Conservation (phyloP, 2,329 filamentous ascomycete species). For the Penicillium janthinellum region DNA sequence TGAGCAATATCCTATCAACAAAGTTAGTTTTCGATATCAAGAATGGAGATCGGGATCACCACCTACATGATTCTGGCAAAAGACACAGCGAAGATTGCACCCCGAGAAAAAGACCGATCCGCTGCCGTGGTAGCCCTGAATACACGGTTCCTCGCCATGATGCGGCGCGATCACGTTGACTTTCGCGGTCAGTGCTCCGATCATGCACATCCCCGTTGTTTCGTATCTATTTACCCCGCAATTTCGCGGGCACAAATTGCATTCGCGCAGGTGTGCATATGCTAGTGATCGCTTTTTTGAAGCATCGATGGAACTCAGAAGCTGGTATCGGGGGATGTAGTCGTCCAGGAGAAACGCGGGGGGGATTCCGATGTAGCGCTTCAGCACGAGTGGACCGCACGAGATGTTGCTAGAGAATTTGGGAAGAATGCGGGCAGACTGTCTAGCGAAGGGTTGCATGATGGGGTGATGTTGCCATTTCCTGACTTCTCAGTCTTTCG, state of each 20-base stretch:
- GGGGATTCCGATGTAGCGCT: conserved; percentile 53
- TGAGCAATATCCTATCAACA: conserved; percentile 68
- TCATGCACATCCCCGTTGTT: conserved; percentile 74
- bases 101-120: conserved; percentile 82
- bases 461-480: conserved; percentile 10
- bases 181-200: conserved; percentile 71
- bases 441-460: conserved; percentile 14
- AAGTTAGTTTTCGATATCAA: not conserved
- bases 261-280: conserved; percentile 74
- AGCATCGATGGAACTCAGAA: conserved; percentile 67
- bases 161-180: conserved; percentile 85
- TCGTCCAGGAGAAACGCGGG: conserved; percentile 71
- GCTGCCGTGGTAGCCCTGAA: conserved; percentile 79
- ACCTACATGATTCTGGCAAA: conserved; percentile 71
- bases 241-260: conserved; percentile 76
- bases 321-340: conserved; percentile 72
- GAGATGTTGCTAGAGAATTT: not conserved
- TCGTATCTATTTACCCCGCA: conserved; percentile 82
- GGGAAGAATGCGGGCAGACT: not conserved
- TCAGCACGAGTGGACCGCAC: conserved; percentile 13
- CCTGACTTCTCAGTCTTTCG: not conserved
- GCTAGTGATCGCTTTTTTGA: conserved; percentile 73
- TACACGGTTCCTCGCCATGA: conserved; percentile 81
- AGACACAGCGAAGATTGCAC: conserved; percentile 72
- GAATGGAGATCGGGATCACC: not conserved